phyloP scores from a whole-genome alignment of 495 filamentous ascomycete genomes.

The Talaromyces borbonicus region DNA sequence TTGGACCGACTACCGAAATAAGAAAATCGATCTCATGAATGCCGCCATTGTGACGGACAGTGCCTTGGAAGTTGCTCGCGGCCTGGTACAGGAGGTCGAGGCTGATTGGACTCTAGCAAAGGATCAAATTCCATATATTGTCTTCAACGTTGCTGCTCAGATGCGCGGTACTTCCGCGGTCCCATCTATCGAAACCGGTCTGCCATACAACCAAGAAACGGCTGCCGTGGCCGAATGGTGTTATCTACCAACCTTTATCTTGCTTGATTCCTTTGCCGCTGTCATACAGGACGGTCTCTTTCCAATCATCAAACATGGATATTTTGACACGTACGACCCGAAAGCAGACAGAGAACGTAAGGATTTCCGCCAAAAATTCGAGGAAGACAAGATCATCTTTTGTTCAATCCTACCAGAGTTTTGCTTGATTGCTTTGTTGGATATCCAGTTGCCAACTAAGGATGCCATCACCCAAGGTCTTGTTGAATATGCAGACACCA shows the following conservation, averaged over 20 bases:
- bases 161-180: slow-evolving; percentile 11
- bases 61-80: slow-evolving; percentile 19
- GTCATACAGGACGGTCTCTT: slow-evolving; percentile 17
- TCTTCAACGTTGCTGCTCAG: slow-evolving; percentile 11
- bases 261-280: slow-evolving; percentile 19
- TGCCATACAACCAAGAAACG: slow-evolving; percentile 23
- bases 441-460: slow-evolving; percentile 14
- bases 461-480: slow-evolving; percentile 24
- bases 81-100: slow-evolving; percentile 15
- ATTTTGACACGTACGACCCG: slow-evolving; percentile 21
- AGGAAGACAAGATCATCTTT: slow-evolving; percentile 24
- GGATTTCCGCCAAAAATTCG: slow-evolving; percentile 19
- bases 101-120: slow-evolving; percentile 11
- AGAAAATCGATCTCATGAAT: slow-evolving; percentile 24
- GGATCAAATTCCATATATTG: slow-evolving; percentile 14
- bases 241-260: slow-evolving; percentile 16
- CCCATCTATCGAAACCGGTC: slow-evolving; percentile 19
- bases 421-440: slow-evolving; percentile 17
- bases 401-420: slow-evolving; percentile 22
- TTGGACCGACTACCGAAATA: slow-evolving; percentile 22
- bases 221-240: slow-evolving; percentile 21
- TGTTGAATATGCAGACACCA: slow-evolving; percentile 16
- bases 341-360: slow-evolving; percentile 20
- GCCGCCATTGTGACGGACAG: slow-evolving; percentile 23
- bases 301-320: slow-evolving; percentile 22